Evolutionary conservation across 192 early-diverging fungal genomes (phyloP).

Genomic region (Ambispora gerdemannii): DNA sequence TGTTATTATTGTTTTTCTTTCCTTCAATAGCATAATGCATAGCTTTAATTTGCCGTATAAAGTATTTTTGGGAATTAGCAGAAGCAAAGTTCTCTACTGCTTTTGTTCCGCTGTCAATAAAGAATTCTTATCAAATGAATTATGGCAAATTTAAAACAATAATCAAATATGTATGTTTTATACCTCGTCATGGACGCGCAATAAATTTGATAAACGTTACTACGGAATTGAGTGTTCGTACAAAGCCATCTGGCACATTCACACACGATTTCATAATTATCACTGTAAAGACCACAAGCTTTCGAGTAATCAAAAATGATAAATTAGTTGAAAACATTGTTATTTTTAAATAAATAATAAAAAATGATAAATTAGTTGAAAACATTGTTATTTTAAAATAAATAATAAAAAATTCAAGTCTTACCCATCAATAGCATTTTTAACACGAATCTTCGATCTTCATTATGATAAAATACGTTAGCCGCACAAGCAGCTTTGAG

Average conservation of each 20-base stretch:
- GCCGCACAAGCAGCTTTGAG: slow-evolving; percentile 56
- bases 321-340: neutral
- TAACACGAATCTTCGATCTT: slow-evolving; percentile 30
- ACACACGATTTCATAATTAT: slow-evolving; percentile 30
- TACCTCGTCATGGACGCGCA: slow-evolving; percentile 45
- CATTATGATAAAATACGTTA: slow-evolving; percentile 60
- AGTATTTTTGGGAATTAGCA: slow-evolving; percentile 51
- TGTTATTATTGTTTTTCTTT: too few relatives aligned
- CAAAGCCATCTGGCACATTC: slow-evolving; percentile 44
- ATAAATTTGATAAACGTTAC: slow-evolving; percentile 51
- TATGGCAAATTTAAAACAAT: neutral
- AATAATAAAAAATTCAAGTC: neutral
- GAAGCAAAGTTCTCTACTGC: slow-evolving; percentile 41
- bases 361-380: neutral
- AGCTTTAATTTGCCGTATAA: slow-evolving; percentile 48
- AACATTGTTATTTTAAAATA: too few relatives aligned
- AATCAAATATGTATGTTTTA: neutral
- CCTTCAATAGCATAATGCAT: slow-evolving; percentile 37
- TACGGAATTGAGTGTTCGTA: slow-evolving; percentile 35
- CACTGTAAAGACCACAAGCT: slow-evolving; percentile 39
- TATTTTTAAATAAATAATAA: too few relatives aligned
- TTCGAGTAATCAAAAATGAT: neutral
- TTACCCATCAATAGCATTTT: slow-evolving; percentile 61
- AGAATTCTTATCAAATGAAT: neutral
- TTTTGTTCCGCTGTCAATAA: slow-evolving; percentile 32